Conservation (phyloP, 2,329 filamentous ascomycete species). For the Claviceps humidiphila region DNA sequence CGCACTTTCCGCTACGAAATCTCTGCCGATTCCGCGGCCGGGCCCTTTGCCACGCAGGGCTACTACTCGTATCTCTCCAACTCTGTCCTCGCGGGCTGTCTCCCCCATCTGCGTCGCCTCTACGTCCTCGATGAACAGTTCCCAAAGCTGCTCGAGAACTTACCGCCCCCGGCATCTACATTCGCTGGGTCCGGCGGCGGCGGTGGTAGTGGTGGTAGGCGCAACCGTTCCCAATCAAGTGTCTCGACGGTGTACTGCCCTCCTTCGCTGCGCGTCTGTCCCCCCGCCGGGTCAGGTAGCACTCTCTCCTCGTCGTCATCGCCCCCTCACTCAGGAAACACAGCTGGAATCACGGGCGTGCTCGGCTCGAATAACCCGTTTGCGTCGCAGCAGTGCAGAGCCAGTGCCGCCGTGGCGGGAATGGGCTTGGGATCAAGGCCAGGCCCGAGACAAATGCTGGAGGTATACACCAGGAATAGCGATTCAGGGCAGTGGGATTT, state of each 20-base stretch:
- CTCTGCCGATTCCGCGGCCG: constrained; percentile 41
- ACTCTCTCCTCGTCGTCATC: too few relatives aligned
- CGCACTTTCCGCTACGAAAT: constrained; percentile 73
- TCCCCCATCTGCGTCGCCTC: constrained; percentile 61
- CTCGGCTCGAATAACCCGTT: constrained; percentile 45
- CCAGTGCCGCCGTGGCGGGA: constrained; percentile 6
- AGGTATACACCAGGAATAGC: constrained; percentile 47
- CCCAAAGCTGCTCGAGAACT: constrained; percentile 59
- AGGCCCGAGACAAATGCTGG: constrained; percentile 34
- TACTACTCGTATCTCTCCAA: constrained; percentile 80
- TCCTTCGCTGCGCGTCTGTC: constrained; percentile 7
- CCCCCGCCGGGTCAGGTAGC: constrained; percentile 1
- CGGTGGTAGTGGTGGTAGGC: constrained; percentile 14
- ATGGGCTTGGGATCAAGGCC: constrained; percentile 17
- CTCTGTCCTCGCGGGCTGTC: constrained; percentile 63
- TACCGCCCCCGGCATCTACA: constrained; percentile 50
- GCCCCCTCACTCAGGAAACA: too few relatives aligned
- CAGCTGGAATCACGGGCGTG: too few relatives aligned
- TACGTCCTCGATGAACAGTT: constrained; percentile 82
- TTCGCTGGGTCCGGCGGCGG: constrained; percentile 49
- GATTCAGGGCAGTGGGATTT: constrained; percentile 47
- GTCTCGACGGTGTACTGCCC: constrained; percentile 10
- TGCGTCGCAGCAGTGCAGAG: constrained; percentile 17
- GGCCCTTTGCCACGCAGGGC: constrained; percentile 43
- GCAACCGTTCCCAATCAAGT: constrained; percentile 21